These are phyloP conservation scores for Ilex asprella DNA, from an alignment of 257 asterid genomes.

Conservation along the genomic window DNA sequence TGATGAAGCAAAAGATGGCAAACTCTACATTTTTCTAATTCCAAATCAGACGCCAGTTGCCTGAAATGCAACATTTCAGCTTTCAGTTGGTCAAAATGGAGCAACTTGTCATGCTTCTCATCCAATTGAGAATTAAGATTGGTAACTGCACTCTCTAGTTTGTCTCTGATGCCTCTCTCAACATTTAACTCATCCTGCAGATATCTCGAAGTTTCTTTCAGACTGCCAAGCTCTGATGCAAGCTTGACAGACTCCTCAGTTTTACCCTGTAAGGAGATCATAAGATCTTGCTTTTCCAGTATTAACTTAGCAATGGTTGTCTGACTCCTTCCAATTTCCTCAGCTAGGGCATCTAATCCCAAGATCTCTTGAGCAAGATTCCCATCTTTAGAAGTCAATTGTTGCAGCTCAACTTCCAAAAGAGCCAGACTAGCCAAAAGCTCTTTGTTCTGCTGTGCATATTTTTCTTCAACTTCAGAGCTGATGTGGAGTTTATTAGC, in stretches of 20 bases:
- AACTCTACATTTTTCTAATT: conserved; percentile 57
- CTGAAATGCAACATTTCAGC: conserved; percentile 43
- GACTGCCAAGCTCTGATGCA: conserved; percentile 39
- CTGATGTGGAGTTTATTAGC: conserved; percentile 44
- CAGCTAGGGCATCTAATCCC: conserved; percentile 46
- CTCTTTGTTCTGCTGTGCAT: conserved; percentile 33
- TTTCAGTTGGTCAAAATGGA: conserved; percentile 35
- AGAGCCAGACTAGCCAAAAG: conserved; percentile 60
- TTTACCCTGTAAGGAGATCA: conserved; percentile 35
- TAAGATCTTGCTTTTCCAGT: conserved; percentile 51
- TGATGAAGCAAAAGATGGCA: conserved; percentile 41
- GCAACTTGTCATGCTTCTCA: conserved; percentile 29
- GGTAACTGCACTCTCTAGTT: conserved; percentile 42
- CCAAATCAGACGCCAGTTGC: conserved; percentile 47
- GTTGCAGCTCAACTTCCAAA: conserved; percentile 60
- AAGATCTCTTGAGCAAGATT: conserved; percentile 43
- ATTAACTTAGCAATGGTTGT: conserved; percentile 38
- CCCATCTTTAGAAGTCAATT: conserved; percentile 43
- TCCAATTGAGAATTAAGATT: conserved; percentile 49
- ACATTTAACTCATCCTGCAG: conserved; percentile 43
- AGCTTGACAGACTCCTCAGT: conserved; percentile 48
- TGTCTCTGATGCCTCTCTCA: conserved; percentile 38
- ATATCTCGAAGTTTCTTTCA: conserved; percentile 40
- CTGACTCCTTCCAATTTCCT: conserved; percentile 44
- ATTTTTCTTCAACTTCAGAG: conserved; percentile 56